Evolutionary conservation across 2,329 filamentous ascomycete genomes (phyloP).

Genomic region (Colletotrichum sp.): DNA sequence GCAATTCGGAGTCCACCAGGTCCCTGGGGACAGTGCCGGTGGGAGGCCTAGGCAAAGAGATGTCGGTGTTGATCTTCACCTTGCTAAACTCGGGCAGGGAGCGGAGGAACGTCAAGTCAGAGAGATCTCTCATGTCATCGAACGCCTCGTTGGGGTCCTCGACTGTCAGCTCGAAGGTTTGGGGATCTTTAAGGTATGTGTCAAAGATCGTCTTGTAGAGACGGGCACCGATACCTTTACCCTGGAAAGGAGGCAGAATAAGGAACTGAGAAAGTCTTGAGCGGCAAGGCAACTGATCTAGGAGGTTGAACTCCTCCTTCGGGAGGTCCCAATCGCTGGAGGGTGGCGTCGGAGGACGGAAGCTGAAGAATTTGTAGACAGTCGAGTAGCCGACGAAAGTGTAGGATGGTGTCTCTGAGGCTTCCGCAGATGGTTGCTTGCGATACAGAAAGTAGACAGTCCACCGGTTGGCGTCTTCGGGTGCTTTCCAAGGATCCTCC

Average conservation of each 20-base stretch:
- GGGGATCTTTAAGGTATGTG: slow-evolving; percentile 67
- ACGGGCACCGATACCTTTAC: slow-evolving; percentile 75
- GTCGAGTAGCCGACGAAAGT: slow-evolving; percentile 89
- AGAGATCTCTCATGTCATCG: slow-evolving; percentile 77
- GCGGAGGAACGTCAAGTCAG: slow-evolving; percentile 71
- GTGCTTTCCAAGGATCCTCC: slow-evolving; percentile 27
- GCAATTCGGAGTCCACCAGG: slow-evolving; percentile 61
- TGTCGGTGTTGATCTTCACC: slow-evolving; percentile 57
- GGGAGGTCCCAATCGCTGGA: slow-evolving; percentile 50
- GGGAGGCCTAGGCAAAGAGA: slow-evolving; percentile 54
- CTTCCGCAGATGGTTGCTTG: slow-evolving; percentile 52
- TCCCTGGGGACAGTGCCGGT: slow-evolving; percentile 40
- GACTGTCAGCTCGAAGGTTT: slow-evolving; percentile 83
- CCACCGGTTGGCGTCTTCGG: slow-evolving; percentile 78
- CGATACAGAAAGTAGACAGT: slow-evolving; percentile 87
- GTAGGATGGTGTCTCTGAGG: slow-evolving; percentile 63
- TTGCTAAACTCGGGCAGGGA: slow-evolving; percentile 60
- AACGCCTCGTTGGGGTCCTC: slow-evolving; percentile 93
- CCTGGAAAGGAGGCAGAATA: slow-evolving; percentile 86
- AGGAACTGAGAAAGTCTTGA: slow-evolving; percentile 92
- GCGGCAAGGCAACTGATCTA: slow-evolving; percentile 72
- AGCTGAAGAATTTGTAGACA: slow-evolving; percentile 83
- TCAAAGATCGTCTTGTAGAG: slow-evolving; percentile 84
- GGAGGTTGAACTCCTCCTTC: slow-evolving; percentile 47
- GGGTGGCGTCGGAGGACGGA: slow-evolving; percentile 52